phyloP scores from a whole-genome alignment of 306 rosid genomes.

The Lathyrus sativus region DNA sequence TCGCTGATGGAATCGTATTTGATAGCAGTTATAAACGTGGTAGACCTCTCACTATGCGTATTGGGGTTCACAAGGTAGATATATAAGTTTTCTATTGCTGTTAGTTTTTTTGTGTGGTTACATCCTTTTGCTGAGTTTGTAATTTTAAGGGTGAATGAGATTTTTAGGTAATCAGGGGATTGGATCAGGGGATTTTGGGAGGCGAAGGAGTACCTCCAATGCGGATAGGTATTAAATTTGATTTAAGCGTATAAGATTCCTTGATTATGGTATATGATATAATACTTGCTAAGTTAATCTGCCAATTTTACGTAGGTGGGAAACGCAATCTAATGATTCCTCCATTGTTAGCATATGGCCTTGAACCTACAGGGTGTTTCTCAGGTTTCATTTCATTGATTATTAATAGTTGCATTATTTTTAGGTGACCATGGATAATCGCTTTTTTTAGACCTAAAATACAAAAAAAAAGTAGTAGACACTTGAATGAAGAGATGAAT shows the following conservation, averaged over 20 bases:
- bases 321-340: constrained; percentile 84
- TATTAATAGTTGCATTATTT: neutral
- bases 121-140: constrained; percentile 21
- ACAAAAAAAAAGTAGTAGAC: too few relatives aligned
- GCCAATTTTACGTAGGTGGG: constrained; percentile 61
- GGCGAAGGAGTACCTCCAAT: constrained; percentile 97
- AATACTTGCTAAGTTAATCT: constrained; percentile 21
- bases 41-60: constrained; percentile 91
- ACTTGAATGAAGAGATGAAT: too few relatives aligned
- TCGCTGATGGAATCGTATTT: constrained; percentile 77
- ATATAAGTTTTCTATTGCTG: neutral
- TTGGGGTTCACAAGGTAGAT: constrained; percentile 86
- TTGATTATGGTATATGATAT: constrained; percentile 3
- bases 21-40: constrained; percentile 92
- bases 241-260: constrained; percentile 3
- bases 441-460: too few relatives aligned
- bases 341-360: constrained; percentile 88
- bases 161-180: constrained; percentile 68
- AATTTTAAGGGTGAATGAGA: constrained; percentile 10
- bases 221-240: constrained; percentile 66
- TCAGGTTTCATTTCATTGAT: constrained; percentile 55
- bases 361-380: constrained; percentile 98
- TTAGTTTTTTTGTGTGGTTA: neutral
- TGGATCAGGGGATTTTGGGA: constrained; percentile 93
- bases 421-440: too few relatives aligned